Conservation (phyloP, 805 yeast genomes). For the Candida oleophila region DNA sequence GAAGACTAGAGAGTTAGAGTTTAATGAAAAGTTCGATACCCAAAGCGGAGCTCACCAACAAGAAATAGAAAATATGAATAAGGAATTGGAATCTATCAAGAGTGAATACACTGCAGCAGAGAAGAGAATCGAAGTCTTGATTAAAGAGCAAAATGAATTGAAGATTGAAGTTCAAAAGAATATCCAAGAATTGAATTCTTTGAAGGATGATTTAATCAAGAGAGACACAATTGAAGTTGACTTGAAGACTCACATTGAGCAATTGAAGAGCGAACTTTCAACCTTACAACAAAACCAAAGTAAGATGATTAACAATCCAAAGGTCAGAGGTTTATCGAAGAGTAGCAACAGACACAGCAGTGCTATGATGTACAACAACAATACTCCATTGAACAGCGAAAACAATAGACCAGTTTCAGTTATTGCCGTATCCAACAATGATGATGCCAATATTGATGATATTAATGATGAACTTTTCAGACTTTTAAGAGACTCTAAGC, state of each 20-base stretch:
- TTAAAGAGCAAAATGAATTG: slow-evolving; percentile 59
- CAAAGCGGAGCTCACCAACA: slow-evolving; percentile 48
- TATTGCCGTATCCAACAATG: slow-evolving; percentile 55
- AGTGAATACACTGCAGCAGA: slow-evolving; percentile 58
- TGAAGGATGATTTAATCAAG: slow-evolving; percentile 57
- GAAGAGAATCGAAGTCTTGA: slow-evolving; percentile 56
- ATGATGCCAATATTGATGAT: slow-evolving; percentile 57
- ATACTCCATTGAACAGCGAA: slow-evolving; percentile 24
- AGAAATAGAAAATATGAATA: slow-evolving; percentile 50
- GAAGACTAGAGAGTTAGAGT: slow-evolving; percentile 55
- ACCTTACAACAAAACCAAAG: slow-evolving; percentile 39
- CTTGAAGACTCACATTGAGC: slow-evolving; percentile 59
- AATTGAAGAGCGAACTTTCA: slow-evolving; percentile 52
- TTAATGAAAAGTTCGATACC: slow-evolving; percentile 44
- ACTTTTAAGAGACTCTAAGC: slow-evolving; percentile 66
- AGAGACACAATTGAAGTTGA: slow-evolving; percentile 66
- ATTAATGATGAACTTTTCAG: slow-evolving; percentile 75
- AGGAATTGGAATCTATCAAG: slow-evolving; percentile 55
- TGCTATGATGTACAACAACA: slow-evolving; percentile 33
- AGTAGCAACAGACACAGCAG: slow-evolving; percentile 37
- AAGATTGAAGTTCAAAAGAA: slow-evolving; percentile 63
- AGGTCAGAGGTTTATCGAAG: slow-evolving; percentile 31
- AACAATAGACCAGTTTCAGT: slow-evolving; percentile 60
- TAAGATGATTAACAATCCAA: slow-evolving; percentile 30
- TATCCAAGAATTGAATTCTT: slow-evolving; percentile 58